phyloP scores from a whole-genome alignment of 768 basidiomycete genomes.

The Lentinula aciculospora region DNA sequence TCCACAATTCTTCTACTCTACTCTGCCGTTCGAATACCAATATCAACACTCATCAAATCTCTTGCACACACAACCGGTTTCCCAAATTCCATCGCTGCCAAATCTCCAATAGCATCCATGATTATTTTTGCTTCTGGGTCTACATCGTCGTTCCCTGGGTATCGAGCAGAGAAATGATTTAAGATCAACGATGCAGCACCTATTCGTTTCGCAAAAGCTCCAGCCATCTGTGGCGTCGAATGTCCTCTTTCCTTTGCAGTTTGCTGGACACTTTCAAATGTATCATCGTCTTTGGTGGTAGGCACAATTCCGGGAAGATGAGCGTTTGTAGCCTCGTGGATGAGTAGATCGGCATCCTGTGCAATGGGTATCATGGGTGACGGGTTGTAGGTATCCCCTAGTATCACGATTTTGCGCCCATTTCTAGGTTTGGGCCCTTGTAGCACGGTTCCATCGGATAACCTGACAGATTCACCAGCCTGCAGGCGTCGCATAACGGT shows the following conservation, averaged over 20 bases:
- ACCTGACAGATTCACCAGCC: constrained; percentile 53
- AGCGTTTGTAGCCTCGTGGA: constrained; percentile 91
- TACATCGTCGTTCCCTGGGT: constrained; percentile 58
- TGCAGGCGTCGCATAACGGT: constrained; percentile 63
- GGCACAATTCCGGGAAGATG: constrained; percentile 63
- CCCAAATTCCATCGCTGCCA: constrained; percentile 51
- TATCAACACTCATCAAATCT: constrained; percentile 69
- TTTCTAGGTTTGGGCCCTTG: constrained; percentile 58
- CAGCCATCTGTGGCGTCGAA: constrained; percentile 91
- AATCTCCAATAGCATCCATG: constrained; percentile 56
- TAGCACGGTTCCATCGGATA: constrained; percentile 70
- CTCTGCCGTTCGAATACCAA: constrained; percentile 31
- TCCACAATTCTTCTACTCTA: too few species aligned
- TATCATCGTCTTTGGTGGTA: constrained; percentile 55
- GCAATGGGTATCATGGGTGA: constrained; percentile 60
- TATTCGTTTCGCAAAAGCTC: constrained; percentile 65
- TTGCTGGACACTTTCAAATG: constrained; percentile 52
- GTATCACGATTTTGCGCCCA: constrained; percentile 73
- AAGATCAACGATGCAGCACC: constrained; percentile 59
- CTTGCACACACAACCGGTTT: constrained; percentile 64
- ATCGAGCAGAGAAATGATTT: constrained; percentile 85
- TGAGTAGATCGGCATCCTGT: constrained; percentile 60
- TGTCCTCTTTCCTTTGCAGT: constrained; percentile 76
- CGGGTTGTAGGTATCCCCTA: constrained; percentile 84
- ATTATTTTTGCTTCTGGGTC: constrained; percentile 41